Conservation (phyloP, 148 eudicot species). For the Vaccinium darrowii region DNA sequence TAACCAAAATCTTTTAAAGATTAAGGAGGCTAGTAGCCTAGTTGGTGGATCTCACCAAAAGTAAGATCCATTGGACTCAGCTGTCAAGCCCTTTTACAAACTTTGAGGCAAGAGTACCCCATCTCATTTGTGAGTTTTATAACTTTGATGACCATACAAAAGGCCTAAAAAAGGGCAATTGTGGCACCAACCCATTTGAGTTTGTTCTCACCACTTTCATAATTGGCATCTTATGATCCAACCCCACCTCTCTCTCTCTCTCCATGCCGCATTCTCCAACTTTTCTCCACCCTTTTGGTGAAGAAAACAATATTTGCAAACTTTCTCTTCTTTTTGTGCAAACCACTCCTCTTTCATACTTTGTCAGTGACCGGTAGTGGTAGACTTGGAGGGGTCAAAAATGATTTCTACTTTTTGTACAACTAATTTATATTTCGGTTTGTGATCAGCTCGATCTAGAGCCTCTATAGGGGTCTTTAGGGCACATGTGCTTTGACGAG, state of each 20-base stretch:
- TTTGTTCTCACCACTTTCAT: constrained; percentile 33
- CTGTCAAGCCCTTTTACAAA: constrained; percentile 27
- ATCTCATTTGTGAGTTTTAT: not conserved
- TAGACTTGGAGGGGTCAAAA: constrained; percentile 15
- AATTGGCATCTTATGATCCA: constrained; percentile 38
- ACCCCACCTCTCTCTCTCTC: constrained; percentile 20
- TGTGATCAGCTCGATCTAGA: not conserved
- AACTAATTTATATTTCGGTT: not conserved
- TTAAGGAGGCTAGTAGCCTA: constrained; percentile 12
- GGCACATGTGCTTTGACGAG: constrained; percentile 4
- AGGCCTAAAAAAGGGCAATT: not conserved
- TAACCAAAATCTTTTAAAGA: constrained; percentile 23
- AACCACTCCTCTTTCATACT: constrained; percentile 1
- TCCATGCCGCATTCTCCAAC: not conserved
- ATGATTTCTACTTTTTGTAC: constrained; percentile 9
- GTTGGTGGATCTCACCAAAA: constrained; percentile 21
- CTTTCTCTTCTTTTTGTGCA: constrained; percentile 17
- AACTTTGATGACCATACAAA: not conserved
- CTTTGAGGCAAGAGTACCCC: constrained; percentile 30
- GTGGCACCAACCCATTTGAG: constrained; percentile 38
- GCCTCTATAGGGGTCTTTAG: not conserved
- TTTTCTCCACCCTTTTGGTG: constrained; percentile 14
- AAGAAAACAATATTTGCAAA: constrained; percentile 17
- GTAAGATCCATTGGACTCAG: constrained; percentile 33
- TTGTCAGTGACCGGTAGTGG: constrained; percentile 11